These are phyloP conservation scores for Colletotrichum karsti DNA, from an alignment of 2,329 filamentous ascomycete genomes.

Conservation along the genomic window DNA sequence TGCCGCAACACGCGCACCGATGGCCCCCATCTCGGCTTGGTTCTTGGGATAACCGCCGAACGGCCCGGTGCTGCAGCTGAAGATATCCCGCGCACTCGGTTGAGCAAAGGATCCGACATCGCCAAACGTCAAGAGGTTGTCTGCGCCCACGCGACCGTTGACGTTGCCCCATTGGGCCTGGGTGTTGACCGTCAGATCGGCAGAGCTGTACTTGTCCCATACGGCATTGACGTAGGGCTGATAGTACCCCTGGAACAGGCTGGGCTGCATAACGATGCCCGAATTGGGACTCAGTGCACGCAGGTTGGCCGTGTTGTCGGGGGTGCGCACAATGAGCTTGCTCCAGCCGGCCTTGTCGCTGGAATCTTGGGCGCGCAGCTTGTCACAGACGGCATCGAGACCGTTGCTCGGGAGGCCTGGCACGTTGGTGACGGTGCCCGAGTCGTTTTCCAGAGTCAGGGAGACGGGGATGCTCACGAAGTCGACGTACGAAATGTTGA, in stretches of 20 bases:
- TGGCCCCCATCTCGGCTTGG: constrained; percentile 62
- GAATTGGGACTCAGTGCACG: constrained; percentile 64
- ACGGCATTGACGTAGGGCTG: constrained; percentile 58
- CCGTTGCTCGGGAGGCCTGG: constrained; percentile 57
- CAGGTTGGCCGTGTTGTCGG: constrained; percentile 47
- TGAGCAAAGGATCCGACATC: constrained; percentile 50
- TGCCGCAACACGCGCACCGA: constrained; percentile 78
- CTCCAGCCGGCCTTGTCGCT: constrained; percentile 60
- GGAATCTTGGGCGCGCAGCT: constrained; percentile 53
- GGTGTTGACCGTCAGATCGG: constrained; percentile 60
- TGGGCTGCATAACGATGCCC: constrained; percentile 51
- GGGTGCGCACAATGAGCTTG: constrained; percentile 54
- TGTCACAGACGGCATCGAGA: constrained; percentile 52
- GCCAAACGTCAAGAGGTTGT: constrained; percentile 49
- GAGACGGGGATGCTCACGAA: constrained; percentile 75
- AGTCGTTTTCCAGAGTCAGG: constrained; percentile 58
- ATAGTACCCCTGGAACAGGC: constrained; percentile 60
- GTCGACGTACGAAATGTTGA: constrained; percentile 79
- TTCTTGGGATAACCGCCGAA: constrained; percentile 55
- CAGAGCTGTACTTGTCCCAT: constrained; percentile 56
- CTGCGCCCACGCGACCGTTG: constrained; percentile 48
- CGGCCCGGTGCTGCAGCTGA: constrained; percentile 63
- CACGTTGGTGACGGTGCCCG: constrained; percentile 54
- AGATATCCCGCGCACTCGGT: constrained; percentile 59
- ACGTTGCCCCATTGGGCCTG: constrained; percentile 61